Conservation (phyloP, 148 eudicot species). For the Rhododendron mucronatum region DNA sequence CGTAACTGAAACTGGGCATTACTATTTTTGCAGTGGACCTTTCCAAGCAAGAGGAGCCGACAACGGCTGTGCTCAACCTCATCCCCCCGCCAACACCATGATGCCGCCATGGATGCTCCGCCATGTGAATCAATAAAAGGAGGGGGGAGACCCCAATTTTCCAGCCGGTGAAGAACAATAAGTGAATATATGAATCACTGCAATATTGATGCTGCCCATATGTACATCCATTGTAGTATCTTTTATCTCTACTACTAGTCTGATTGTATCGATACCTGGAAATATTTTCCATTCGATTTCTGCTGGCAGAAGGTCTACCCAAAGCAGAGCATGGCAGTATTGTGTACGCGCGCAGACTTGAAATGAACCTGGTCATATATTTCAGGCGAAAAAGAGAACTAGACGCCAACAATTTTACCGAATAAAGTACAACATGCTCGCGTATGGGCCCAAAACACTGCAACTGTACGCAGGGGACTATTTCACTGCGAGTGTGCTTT, state of each 20-base stretch:
- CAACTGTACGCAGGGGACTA: not conserved
- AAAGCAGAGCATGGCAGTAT: not conserved
- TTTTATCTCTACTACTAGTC: not conserved
- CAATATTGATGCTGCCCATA: not conserved
- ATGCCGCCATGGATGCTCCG: conserved; percentile 66
- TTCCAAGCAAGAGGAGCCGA: conserved; percentile 22
- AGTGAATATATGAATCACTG: not conserved
- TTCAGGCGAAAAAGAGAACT: not conserved
- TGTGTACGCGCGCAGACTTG: not conserved
- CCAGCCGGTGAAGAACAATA: not conserved
- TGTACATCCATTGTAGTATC: not conserved
- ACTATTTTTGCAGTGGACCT: conserved; percentile 28
- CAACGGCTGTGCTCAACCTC: conserved; percentile 16
- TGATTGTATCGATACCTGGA: not conserved
- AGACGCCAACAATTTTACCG: not conserved
- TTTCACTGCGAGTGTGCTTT: not conserved
- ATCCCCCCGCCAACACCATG: conserved; percentile 11
- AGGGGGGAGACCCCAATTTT: not conserved
- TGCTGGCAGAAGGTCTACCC: not conserved
- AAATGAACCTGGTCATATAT: not conserved
- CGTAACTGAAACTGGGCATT: not conserved
- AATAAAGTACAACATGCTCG: not conserved
- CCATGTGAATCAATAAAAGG: conserved; percentile 23
- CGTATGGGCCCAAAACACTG: not conserved
- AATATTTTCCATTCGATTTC: not conserved